These are phyloP conservation scores for Inga leiocalycina DNA, from an alignment of 306 rosid genomes.

Conservation along the genomic window DNA sequence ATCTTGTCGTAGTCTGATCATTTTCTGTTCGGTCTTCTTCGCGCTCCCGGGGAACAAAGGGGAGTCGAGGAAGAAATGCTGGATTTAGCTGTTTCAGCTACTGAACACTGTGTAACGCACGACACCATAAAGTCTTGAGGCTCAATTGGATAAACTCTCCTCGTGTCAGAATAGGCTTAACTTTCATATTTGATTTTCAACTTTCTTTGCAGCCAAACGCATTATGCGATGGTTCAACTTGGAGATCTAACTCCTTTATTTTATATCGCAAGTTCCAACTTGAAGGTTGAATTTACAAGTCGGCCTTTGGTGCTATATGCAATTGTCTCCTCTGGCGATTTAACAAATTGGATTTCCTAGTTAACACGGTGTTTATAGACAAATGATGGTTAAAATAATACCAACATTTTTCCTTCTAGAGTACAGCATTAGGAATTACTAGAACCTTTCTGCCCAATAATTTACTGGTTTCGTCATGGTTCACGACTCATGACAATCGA, in stretches of 20 bases:
- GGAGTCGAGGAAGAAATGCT: slow-evolving; percentile 5
- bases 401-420: not conserved
- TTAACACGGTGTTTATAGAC: not conserved
- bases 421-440: not conserved
- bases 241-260: slow-evolving; percentile 45
- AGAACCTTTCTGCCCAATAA: slow-evolving; percentile 7
- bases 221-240: slow-evolving; percentile 23
- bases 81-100: slow-evolving; percentile 31
- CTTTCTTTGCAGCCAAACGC: slow-evolving; percentile 20
- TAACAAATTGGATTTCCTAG: slow-evolving; percentile 3
- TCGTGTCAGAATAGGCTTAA: slow-evolving; percentile 21
- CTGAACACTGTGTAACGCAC: slow-evolving; percentile 15
- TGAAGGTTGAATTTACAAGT: slow-evolving; percentile 23
- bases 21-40: not conserved
- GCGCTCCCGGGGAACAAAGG: slow-evolving; percentile 35
- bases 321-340: not conserved
- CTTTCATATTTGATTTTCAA: not conserved
- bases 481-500: not conserved
- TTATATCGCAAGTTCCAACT: not conserved
- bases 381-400: not conserved
- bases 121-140: slow-evolving; percentile 18
- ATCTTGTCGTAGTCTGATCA: slow-evolving; percentile 23
- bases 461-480: not conserved
- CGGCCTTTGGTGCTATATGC: slow-evolving; percentile 8
- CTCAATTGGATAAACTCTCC: slow-evolving; percentile 29